Evolutionary conservation across 495 filamentous ascomycete genomes (phyloP).

Genomic region (Tuber aestivum): DNA sequence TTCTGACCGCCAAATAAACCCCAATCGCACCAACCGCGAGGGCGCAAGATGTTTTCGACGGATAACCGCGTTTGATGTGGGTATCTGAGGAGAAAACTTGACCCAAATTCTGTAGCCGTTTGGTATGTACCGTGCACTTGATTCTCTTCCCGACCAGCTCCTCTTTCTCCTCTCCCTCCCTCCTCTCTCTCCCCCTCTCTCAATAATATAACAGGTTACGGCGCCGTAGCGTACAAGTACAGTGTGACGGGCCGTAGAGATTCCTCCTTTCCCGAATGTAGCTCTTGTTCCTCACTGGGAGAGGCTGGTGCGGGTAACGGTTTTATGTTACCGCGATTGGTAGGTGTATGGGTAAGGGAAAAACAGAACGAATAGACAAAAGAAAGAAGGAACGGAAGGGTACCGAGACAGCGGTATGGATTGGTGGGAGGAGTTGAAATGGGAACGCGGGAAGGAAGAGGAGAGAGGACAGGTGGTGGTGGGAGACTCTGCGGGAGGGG

Average conservation of each 20-base stretch:
- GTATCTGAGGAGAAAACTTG: background rate
- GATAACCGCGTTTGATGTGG: background rate
- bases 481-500: background rate
- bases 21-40: background rate
- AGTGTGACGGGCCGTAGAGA: background rate
- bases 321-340: constrained; percentile 2
- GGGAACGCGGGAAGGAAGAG: background rate
- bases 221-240: background rate
- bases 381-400: constrained; percentile 1
- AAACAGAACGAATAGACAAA: background rate
- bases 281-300: background rate
- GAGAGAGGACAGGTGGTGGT: background rate
- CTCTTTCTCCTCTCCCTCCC: background rate
- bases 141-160: background rate
- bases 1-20: background rate
- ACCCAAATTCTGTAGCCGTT: background rate
- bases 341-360: background rate
- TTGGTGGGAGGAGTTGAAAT: constrained; percentile 3
- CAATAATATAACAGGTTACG: background rate
- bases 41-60: background rate
- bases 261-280: background rate
- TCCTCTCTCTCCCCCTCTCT: background rate
- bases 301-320: background rate
- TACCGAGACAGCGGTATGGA: background rate
- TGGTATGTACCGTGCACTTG: background rate